Evolutionary conservation across 306 rosid species (phyloP), one percentile per base, ranked within the genome.

Genomic region (Alnus rubra): DNA sequence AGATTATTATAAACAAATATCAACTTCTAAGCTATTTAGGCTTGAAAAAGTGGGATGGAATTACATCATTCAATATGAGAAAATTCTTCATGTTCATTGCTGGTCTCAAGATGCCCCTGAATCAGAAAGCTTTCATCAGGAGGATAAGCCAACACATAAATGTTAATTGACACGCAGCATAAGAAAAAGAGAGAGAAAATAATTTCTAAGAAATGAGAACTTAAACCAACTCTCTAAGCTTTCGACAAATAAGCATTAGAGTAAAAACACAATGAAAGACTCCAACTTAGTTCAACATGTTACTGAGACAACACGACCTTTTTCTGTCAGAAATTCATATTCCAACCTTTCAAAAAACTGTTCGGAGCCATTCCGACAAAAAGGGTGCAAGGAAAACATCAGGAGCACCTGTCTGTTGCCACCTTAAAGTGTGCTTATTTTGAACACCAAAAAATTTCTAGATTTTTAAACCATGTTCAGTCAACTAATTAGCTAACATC

Each of bases 61-160:
- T 88, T 89, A 94, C 98, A 75, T 88, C 92, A 75, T 78, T 89
- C 78, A 94, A 42, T 74, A 82, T 60, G 69, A 44, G 47, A 92
- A 94, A 48, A 84, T 86, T 89, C 92, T 94, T 92, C 88, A 74
- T 37, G 87, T 86, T 82, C 78, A 79, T 73, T 63, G 97, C 97
- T 11, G 95, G 97, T 80, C 97, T 91, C 87, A 94, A 88, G 78
- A 94, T 92, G 69, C 98, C 98, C 91, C 98, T 92, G 89, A 81
- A 86, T 82, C 77, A 77, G 89, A 82, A 80, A 89, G 88, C 69
- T 80, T 74, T 58, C 82, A 85, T 85, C 81, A 83, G 87, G 78
- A 81, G 11, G 62, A 72, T 77, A 83, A 78, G 74, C 23, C 70
- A 78, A 76, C 50, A 53, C 86, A 72, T 73, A 88, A 87, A 83